Conservation (phyloP, 257 asterid genomes). For the Nicotiana paniculata region DNA sequence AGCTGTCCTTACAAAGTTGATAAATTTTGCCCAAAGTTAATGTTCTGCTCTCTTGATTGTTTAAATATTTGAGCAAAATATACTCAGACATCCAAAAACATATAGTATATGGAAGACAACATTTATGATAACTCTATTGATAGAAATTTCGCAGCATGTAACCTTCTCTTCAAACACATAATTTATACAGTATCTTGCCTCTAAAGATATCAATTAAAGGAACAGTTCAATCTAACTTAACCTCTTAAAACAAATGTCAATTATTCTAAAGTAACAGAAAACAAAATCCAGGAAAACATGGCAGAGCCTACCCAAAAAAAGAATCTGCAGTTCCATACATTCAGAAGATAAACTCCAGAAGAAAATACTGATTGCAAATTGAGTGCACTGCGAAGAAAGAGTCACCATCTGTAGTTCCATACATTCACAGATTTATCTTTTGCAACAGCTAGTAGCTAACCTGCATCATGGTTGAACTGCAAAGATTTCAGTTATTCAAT, state of each 20-base stretch:
- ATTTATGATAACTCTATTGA: background rate
- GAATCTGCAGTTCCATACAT: background rate
- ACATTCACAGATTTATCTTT: conserved; percentile 25
- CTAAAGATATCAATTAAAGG: background rate
- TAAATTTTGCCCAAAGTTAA: too few species aligned
- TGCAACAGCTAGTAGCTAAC: conserved; percentile 18
- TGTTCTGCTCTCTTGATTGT: background rate
- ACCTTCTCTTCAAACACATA: conserved; percentile 15
- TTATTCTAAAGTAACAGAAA: conserved; percentile 8
- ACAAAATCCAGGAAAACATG: conserved; percentile 1
- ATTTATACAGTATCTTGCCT: conserved; percentile 23
- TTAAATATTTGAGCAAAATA: background rate
- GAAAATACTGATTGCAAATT: background rate
- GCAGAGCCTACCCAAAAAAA: background rate
- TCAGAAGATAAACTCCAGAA: background rate
- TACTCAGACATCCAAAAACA: too few species aligned
- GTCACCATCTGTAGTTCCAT: background rate
- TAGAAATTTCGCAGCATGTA: conserved; percentile 4
- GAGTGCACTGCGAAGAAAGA: conserved; percentile 1
- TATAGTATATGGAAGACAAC: background rate
- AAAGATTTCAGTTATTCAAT: conserved; percentile 7
- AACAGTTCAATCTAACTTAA: conserved; percentile 12
- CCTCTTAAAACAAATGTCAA: conserved; percentile 12
- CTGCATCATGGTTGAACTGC: conserved; percentile 17
- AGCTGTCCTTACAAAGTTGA: too few species aligned